Percentiles rank a stretch among this genome's conserved stretches.
Evolutionary conservation across 345 rosid species (phyloP).

Genomic region (Firmiana major): DNA sequence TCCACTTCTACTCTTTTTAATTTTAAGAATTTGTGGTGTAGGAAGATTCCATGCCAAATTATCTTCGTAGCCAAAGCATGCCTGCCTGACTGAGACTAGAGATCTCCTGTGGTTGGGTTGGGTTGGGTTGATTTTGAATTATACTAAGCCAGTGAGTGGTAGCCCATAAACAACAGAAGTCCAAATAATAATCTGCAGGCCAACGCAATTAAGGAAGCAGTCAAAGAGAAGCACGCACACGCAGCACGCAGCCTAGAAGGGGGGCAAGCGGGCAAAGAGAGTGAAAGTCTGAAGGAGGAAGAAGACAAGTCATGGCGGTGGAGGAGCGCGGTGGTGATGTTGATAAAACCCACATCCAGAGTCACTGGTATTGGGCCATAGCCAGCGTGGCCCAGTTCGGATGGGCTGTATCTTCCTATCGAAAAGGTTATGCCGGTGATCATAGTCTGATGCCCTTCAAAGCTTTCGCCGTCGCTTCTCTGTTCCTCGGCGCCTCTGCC

Average conservation of each 20-base stretch:
- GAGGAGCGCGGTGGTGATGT: constrained; percentile 11
- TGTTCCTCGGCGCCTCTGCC: constrained; percentile 41
- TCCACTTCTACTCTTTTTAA: too few species aligned
- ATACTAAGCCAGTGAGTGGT: not conserved
- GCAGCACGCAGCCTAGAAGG: not conserved
- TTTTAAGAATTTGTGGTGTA: too few species aligned
- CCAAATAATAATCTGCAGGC: not conserved
- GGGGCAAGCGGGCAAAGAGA: not conserved
- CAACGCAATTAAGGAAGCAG: not conserved
- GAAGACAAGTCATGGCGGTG: constrained; percentile 10
- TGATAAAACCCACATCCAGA: not conserved
- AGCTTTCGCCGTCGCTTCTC: constrained; percentile 44
- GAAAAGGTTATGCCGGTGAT: constrained; percentile 33
- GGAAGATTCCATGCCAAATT: not conserved
- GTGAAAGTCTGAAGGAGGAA: not conserved
- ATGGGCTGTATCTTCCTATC: constrained; percentile 31
- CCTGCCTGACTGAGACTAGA: not conserved
- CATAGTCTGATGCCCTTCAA: constrained; percentile 36
- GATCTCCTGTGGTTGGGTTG: not conserved
- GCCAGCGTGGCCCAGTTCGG: constrained; percentile 39
- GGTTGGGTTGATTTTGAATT: not conserved
- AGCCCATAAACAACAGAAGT: not conserved
- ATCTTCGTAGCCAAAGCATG: not conserved
- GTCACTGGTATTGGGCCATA: constrained; percentile 38
- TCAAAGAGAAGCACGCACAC: not conserved